Percentiles rank a stretch among this genome's conserved stretches.
Evolutionary conservation across 2,329 filamentous ascomycete genomes (phyloP).

Genomic region (Fusarium papillatum): DNA sequence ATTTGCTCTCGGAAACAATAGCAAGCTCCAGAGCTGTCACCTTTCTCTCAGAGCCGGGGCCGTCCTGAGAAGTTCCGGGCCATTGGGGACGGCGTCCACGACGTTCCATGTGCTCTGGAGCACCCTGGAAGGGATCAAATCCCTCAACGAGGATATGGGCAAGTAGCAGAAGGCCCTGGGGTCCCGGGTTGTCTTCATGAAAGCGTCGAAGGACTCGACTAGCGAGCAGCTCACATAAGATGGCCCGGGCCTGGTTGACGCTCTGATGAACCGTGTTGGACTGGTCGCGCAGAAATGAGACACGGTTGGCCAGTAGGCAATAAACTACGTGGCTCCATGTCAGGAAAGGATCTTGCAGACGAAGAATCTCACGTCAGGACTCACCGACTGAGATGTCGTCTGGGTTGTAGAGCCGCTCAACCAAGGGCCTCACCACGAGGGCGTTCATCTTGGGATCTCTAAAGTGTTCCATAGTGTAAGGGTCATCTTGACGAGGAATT

Average conservation of each 20-base stretch:
- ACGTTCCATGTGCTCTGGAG: conserved; percentile 69
- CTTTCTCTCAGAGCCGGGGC: conserved; percentile 62
- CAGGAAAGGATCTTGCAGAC: neutral
- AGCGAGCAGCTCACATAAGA: conserved; percentile 78
- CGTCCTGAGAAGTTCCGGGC: conserved; percentile 50
- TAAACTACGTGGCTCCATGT: conserved; percentile 64
- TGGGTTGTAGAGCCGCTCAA: conserved; percentile 75
- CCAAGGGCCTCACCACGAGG: conserved; percentile 75
- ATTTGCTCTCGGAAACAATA: conserved; percentile 79
- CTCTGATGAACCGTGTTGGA: conserved; percentile 76
- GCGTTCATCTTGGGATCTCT: conserved; percentile 77
- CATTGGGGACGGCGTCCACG: conserved; percentile 58
- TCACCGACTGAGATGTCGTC: conserved; percentile 74
- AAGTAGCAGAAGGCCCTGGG: conserved; percentile 73
- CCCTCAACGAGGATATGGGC: conserved; percentile 78
- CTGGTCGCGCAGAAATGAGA: conserved; percentile 78
- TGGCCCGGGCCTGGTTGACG: conserved; percentile 76
- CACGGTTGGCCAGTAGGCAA: conserved; percentile 78
- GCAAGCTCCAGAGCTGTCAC: conserved; percentile 79
- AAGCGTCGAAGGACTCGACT: conserved; percentile 76
- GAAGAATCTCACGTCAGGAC: conserved; percentile 24
- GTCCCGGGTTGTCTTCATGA: conserved; percentile 75
- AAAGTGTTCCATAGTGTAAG: conserved; percentile 70
- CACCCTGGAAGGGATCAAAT: conserved; percentile 80
- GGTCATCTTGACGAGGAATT: conserved; percentile 50